Conservation (phyloP, 2,329 filamentous ascomycete genomes). For the Paraconiothyrium sp. region DNA sequence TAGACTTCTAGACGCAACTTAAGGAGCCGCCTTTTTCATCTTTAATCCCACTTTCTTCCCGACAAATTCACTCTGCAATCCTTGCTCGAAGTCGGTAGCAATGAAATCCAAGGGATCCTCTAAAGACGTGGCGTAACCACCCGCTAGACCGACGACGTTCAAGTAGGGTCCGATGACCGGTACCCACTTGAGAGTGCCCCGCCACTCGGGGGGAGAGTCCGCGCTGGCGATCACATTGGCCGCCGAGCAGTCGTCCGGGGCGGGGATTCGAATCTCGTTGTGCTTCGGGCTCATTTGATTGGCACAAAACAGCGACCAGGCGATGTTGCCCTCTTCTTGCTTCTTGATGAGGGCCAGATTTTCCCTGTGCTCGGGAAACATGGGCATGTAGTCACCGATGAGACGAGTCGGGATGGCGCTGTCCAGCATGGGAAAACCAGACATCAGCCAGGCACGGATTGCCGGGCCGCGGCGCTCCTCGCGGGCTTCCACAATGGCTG, state of each 20-base stretch:
- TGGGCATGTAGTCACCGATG: constrained; percentile 30
- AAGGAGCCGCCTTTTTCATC: constrained; percentile 12
- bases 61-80: constrained; percentile 9
- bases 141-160: constrained; percentile 11
- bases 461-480: constrained; percentile 10
- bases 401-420: constrained; percentile 8
- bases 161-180: constrained; percentile 6
- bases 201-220: constrained; percentile 8
- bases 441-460: constrained; percentile 11
- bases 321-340: constrained; percentile 7
- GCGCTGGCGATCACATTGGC: constrained; percentile 8
- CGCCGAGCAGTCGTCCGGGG: constrained; percentile 10
- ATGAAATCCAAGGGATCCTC: constrained; percentile 12
- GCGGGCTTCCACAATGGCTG: constrained; percentile 10
- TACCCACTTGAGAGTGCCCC: constrained; percentile 5
- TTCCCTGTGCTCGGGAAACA: constrained; percentile 46
- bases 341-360: constrained; percentile 38
- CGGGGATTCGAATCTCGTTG: constrained; percentile 7
- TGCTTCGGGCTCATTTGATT: constrained; percentile 12
- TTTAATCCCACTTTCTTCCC: constrained; percentile 9
- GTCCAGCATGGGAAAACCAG: constrained; percentile 7
- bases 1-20: constrained; percentile 12
- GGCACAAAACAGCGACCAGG: constrained; percentile 9
- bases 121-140: constrained; percentile 4
- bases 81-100: constrained; percentile 9